Evolutionary conservation across 306 rosid species (phyloP).

Genomic region (Aeschynomene evenia): DNA sequence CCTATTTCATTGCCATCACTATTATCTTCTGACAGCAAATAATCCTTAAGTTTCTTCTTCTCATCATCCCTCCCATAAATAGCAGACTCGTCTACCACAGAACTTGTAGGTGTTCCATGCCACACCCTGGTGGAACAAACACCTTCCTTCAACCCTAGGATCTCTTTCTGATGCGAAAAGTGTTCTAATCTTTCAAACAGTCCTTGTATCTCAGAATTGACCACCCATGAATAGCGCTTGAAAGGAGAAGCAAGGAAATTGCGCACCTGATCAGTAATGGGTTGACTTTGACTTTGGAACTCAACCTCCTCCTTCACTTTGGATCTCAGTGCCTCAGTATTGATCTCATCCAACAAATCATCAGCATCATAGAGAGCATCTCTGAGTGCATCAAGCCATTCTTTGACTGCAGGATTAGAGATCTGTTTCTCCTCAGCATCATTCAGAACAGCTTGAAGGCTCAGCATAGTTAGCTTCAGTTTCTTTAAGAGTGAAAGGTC

Average conservation of each 20-base stretch:
- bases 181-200: slow-evolving; percentile 22
- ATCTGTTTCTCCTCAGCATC: slow-evolving; percentile 26
- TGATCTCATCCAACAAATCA: neutral
- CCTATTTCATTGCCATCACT: neutral
- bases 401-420: neutral
- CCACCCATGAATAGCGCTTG: neutral
- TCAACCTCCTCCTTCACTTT: too few relatives aligned
- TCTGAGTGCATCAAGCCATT: neutral
- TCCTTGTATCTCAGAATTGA: neutral
- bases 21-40: slow-evolving; percentile 17
- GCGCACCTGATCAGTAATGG: neutral
- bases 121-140: neutral
- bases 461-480: neutral
- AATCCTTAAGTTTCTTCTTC: neutral
- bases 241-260: neutral
- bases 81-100: slow-evolving; percentile 1
- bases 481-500: neutral
- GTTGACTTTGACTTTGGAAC: neutral
- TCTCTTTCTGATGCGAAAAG: neutral
- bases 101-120: slow-evolving; percentile 25
- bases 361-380: neutral
- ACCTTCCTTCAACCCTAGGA: slow-evolving; percentile 16
- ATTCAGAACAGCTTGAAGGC: slow-evolving; percentile 24
- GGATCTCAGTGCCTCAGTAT: neutral
- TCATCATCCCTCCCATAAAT: slow-evolving; percentile 23